These are phyloP conservation scores for Pyrenochaeta sp. DNA, from an alignment of 2,329 filamentous ascomycete species.

Conservation along the genomic window DNA sequence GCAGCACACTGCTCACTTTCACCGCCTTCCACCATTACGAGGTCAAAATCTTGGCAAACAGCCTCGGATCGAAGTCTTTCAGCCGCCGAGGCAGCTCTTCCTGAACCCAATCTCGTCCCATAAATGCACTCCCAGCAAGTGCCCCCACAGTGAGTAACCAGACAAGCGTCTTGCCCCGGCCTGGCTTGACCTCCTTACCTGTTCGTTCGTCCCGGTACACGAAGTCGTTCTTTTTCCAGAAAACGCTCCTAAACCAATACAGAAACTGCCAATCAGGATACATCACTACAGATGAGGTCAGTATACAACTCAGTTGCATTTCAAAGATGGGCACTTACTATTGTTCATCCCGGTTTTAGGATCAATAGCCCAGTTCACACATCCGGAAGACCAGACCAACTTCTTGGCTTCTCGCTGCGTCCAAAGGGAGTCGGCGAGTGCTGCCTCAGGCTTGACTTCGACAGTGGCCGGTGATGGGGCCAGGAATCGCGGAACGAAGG, in stretches of 20 bases:
- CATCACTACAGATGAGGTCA: slow-evolving; percentile 46
- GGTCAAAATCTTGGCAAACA: slow-evolving; percentile 7
- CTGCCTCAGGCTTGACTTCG: slow-evolving; percentile 50
- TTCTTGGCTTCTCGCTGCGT: slow-evolving; percentile 54
- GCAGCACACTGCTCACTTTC: neutral
- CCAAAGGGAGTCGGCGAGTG: slow-evolving; percentile 46
- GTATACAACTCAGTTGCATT: neutral
- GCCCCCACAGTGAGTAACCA: slow-evolving; percentile 14
- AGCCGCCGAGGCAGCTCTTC: slow-evolving; percentile 21
- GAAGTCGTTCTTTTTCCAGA: slow-evolving; percentile 53
- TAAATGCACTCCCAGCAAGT: slow-evolving; percentile 19
- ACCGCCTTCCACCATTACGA: neutral
- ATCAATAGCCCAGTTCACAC: slow-evolving; percentile 63
- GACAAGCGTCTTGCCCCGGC: slow-evolving; percentile 12
- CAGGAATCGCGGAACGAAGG: slow-evolving; percentile 33
- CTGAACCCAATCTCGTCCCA: slow-evolving; percentile 24
- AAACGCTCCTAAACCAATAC: slow-evolving; percentile 60
- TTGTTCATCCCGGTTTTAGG: slow-evolving; percentile 58
- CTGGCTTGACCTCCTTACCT: slow-evolving; percentile 27
- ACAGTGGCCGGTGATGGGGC: slow-evolving; percentile 36
- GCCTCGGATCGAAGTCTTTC: slow-evolving; percentile 12
- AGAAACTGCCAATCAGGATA: slow-evolving; percentile 62
- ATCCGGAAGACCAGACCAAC: slow-evolving; percentile 61
- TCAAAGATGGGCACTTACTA: slow-evolving; percentile 19
- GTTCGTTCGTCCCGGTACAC: slow-evolving; percentile 37